Evolutionary conservation across 768 basidiomycete species (phyloP).

Genomic region (Dioszegia aurantiaca): DNA sequence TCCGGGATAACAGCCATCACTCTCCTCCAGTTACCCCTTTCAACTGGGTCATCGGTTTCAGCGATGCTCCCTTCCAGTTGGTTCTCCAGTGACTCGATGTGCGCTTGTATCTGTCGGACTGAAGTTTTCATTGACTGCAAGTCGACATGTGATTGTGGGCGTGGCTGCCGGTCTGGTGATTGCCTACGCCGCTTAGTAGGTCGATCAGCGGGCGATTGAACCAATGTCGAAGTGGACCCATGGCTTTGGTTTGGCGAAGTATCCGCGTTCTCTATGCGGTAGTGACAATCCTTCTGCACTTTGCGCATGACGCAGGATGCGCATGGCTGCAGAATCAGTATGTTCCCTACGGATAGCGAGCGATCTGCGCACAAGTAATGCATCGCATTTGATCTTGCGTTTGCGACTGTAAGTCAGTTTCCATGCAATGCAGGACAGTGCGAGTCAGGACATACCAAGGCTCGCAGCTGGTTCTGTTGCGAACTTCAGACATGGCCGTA

Average conservation of each 20-base stretch:
- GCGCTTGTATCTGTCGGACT: neutral
- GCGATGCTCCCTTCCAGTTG: neutral
- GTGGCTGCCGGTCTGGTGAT: neutral
- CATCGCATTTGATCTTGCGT: constrained; percentile 13
- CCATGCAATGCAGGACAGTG: too few species aligned
- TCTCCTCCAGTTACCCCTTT: constrained; percentile 20
- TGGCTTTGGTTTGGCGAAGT: neutral
- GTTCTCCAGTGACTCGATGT: neutral
- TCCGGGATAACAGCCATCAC: constrained; percentile 17
- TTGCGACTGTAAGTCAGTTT: constrained; percentile 4
- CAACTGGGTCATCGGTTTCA: constrained; percentile 9
- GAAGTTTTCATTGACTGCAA: neutral
- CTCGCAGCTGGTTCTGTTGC: constrained; percentile 9
- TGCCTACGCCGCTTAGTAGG: neutral
- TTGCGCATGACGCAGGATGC: constrained; percentile 18
- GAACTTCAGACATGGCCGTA: constrained; percentile 2
- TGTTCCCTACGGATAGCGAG: neutral
- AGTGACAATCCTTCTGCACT: constrained; percentile 2
- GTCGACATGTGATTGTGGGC: neutral
- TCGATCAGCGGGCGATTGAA: neutral
- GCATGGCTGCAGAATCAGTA: constrained; percentile 17
- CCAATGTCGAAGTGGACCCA: neutral
- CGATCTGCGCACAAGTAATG: neutral
- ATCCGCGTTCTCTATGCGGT: neutral
- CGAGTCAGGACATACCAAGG: neutral